Conservation (phyloP, 2,329 filamentous ascomycete species). For the Ophiobolus disseminans region DNA sequence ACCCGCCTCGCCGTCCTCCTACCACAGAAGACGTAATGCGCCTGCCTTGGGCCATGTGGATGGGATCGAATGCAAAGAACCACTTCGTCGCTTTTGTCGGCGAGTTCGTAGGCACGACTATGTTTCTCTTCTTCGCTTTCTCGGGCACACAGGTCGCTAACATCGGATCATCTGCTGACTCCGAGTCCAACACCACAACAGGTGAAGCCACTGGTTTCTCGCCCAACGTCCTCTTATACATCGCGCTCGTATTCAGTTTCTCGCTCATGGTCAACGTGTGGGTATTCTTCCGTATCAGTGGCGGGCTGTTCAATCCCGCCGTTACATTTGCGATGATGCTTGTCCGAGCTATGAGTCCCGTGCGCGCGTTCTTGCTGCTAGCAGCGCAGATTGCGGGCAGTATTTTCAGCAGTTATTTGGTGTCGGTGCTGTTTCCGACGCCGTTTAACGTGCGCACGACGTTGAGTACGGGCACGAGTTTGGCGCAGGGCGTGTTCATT, state of each 20-base stretch:
- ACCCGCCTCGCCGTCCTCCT: constrained; percentile 28
- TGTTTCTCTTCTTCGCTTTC: constrained; percentile 57
- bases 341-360: constrained; percentile 50
- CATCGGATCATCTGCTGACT: constrained; percentile 53
- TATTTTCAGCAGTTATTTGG: constrained; percentile 55
- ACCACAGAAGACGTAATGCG: constrained; percentile 48
- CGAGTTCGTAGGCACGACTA: constrained; percentile 55
- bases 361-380: constrained; percentile 53
- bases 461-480: constrained; percentile 49
- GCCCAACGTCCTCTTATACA: constrained; percentile 51
- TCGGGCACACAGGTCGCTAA: constrained; percentile 56
- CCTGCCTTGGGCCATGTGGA: constrained; percentile 46
- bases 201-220: constrained; percentile 55
- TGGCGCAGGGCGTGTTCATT: constrained; percentile 56
- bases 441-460: constrained; percentile 56
- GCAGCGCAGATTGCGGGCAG: constrained; percentile 55
- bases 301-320: constrained; percentile 40
- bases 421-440: constrained; percentile 55
- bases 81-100: constrained; percentile 56
- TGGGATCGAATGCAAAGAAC: constrained; percentile 47
- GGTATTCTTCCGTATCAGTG: constrained; percentile 49
- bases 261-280: constrained; percentile 50
- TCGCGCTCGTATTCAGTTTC: constrained; percentile 47
- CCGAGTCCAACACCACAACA: constrained; percentile 50
- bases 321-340: constrained; percentile 48